Evolutionary conservation across 1,284 basidiomycete genomes (phyloP).

Genomic region (Boletellus deceptivus): DNA sequence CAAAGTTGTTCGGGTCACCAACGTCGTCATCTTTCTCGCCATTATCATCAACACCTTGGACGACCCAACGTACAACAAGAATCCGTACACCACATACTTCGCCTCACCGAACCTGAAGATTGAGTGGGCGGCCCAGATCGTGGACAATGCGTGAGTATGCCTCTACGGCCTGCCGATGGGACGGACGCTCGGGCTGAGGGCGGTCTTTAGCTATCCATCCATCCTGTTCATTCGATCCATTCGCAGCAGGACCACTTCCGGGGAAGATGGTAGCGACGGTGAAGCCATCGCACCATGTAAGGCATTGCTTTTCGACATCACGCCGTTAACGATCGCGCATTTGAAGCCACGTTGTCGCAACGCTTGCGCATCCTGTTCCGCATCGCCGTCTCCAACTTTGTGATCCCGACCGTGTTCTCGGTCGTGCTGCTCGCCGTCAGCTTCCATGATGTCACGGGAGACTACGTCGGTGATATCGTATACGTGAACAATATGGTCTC

Average conservation of each 20-base stretch:
- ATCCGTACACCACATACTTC: not conserved
- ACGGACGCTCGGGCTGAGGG: no score
- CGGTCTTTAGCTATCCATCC: not conserved
- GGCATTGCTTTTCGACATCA: not conserved
- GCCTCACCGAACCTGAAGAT: constrained; percentile 18
- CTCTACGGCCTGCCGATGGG: not conserved
- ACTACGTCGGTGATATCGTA: not conserved
- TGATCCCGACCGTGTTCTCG: constrained; percentile 20
- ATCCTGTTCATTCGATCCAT: not conserved
- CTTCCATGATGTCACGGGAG: not conserved
- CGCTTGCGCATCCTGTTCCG: constrained; percentile 16
- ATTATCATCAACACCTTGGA: not conserved
- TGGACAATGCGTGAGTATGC: constrained; percentile 19
- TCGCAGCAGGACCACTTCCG: not conserved
- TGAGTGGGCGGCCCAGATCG: constrained; percentile 23
- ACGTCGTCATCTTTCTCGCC: not conserved
- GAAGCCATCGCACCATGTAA: not conserved
- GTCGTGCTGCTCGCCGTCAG: constrained; percentile 11
- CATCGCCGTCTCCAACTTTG: constrained; percentile 23
- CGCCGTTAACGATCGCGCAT: not conserved
- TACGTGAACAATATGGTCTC: not conserved
- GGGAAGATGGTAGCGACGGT: not conserved
- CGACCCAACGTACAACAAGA: not conserved
- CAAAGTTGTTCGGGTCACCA: constrained; percentile 9
- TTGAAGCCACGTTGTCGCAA: not conserved